Conservation (phyloP, 106 monocot genomes). For the Phalaenopsis aphrodite region DNA sequence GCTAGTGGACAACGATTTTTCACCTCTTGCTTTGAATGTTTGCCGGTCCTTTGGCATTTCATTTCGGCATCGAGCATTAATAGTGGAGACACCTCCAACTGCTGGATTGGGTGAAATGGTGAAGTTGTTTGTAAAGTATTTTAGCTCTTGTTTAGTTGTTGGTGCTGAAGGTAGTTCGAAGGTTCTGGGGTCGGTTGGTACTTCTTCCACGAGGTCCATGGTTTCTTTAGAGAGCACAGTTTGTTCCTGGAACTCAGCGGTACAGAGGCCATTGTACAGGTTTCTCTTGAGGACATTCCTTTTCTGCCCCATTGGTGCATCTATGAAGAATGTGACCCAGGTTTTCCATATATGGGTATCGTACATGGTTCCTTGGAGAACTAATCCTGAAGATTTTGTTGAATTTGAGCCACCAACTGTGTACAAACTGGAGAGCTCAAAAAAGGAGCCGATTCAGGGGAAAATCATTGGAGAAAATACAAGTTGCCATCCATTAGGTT, state of each 20-base stretch:
- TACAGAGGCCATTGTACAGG: slow-evolving; percentile 87
- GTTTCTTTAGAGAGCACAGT: slow-evolving; percentile 12
- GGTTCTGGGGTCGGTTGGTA: neutral
- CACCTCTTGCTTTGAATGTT: slow-evolving; percentile 45
- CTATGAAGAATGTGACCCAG: slow-evolving; percentile 63
- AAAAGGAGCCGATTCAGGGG: slow-evolving; percentile 8
- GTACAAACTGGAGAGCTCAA: slow-evolving; percentile 11
- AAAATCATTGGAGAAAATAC: slow-evolving; percentile 16
- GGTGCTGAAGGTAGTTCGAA: slow-evolving; percentile 12
- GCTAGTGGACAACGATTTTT: slow-evolving; percentile 91
- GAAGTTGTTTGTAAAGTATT: slow-evolving; percentile 61
- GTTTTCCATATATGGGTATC: slow-evolving; percentile 62
- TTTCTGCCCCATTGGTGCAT: slow-evolving; percentile 70
- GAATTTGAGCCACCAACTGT: slow-evolving; percentile 31
- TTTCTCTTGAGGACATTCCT: slow-evolving; percentile 76
- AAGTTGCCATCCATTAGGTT: neutral
- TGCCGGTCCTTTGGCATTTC: slow-evolving; percentile 35
- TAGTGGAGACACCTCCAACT: slow-evolving; percentile 54
- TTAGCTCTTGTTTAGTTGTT: slow-evolving; percentile 30
- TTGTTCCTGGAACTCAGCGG: slow-evolving; percentile 48
- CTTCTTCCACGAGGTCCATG: slow-evolving; percentile 10
- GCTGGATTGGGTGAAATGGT: slow-evolving; percentile 58
- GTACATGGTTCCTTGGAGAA: slow-evolving; percentile 77
- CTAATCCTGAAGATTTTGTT: slow-evolving; percentile 34
- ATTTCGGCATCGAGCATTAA: slow-evolving; percentile 25